Percentiles rank a stretch among this genome's conserved stretches.
Conservation (phyloP, 176 grass and related monocot species). For the Oryza glumipatula region DNA sequence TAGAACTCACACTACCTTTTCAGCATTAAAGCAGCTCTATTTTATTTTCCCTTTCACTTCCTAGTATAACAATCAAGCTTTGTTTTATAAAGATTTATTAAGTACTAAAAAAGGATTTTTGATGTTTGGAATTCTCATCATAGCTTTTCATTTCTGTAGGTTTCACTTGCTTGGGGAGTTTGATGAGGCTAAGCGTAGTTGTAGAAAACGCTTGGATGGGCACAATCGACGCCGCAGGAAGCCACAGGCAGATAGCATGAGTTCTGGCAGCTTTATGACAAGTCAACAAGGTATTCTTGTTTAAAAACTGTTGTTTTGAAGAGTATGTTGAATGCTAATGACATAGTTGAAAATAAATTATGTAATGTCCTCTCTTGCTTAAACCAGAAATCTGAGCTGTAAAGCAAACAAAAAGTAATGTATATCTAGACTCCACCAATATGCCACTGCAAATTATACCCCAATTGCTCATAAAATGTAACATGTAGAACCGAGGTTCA, state of each 20-base stretch:
- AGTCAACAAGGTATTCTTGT: conserved; percentile 79
- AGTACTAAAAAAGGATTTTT: not conserved
- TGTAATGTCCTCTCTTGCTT: not conserved
- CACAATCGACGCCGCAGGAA: conserved; percentile 94
- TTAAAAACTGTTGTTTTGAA: not conserved
- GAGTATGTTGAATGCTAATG: not conserved
- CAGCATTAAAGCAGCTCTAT: not conserved
- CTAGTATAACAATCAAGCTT: not conserved
- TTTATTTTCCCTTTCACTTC: not conserved
- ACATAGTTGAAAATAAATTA: not conserved
- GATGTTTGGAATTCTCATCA: conserved; percentile 8
- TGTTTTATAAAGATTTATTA: not conserved
- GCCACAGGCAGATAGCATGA: conserved; percentile 68
- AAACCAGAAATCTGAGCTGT: not conserved
- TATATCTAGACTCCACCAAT: not conserved
- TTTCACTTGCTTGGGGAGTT: conserved; percentile 93
- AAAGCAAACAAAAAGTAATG: not conserved
- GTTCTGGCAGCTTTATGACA: conserved; percentile 63
- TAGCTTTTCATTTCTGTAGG: conserved; percentile 47
- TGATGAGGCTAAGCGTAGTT: conserved; percentile 90
- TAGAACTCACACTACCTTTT: not conserved
- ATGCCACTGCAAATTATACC: not conserved
- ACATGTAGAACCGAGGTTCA: not conserved
- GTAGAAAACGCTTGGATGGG: conserved; percentile 93
- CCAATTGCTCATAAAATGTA: not conserved